Evolutionary conservation across 2,329 filamentous ascomycete species (phyloP).

Genomic region (Fusarium cicatricum): DNA sequence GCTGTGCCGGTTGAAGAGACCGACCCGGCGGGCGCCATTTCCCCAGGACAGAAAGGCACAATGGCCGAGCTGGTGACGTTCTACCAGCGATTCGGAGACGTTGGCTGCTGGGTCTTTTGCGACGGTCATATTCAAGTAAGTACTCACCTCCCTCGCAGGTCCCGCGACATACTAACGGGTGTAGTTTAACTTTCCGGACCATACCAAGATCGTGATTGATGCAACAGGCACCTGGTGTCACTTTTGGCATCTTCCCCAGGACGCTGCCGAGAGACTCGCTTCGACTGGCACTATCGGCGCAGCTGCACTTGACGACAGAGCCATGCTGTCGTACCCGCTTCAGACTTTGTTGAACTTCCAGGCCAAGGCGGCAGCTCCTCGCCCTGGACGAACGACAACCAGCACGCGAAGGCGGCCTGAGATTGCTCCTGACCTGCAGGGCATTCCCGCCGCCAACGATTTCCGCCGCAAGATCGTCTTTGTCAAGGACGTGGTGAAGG

Average conservation of each 20-base stretch:
- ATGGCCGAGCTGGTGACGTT: constrained; percentile 74
- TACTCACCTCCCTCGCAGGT: not conserved
- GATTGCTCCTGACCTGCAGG: constrained; percentile 67
- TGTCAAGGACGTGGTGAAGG: constrained; percentile 70
- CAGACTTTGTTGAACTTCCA: constrained; percentile 78
- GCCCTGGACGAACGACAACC: constrained; percentile 55
- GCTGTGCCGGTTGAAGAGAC: constrained; percentile 58
- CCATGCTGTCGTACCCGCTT: constrained; percentile 75
- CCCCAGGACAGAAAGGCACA: constrained; percentile 49
- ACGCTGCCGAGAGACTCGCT: constrained; percentile 72
- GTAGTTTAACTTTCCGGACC: constrained; percentile 89
- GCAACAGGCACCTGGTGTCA: constrained; percentile 78
- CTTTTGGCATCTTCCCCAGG: constrained; percentile 78
- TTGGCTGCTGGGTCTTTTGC: constrained; percentile 82
- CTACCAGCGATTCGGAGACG: constrained; percentile 82
- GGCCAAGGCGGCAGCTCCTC: constrained; percentile 52
- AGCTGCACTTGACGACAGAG: constrained; percentile 74
- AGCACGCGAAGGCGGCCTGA: constrained; percentile 64
- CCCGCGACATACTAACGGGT: constrained; percentile 32
- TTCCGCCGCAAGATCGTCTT: constrained; percentile 79
- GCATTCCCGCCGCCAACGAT: constrained; percentile 75
- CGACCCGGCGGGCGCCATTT: constrained; percentile 50
- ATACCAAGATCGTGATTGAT: constrained; percentile 84
- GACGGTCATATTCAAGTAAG: constrained; percentile 79
- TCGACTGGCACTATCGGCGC: constrained; percentile 73